A percentile compares a stretch with the other conserved stretches of the same genome.
These are phyloP conservation scores for Kazachstania sp. DNA, from an alignment of 1,139 yeast genomes.

Conservation along the genomic window DNA sequence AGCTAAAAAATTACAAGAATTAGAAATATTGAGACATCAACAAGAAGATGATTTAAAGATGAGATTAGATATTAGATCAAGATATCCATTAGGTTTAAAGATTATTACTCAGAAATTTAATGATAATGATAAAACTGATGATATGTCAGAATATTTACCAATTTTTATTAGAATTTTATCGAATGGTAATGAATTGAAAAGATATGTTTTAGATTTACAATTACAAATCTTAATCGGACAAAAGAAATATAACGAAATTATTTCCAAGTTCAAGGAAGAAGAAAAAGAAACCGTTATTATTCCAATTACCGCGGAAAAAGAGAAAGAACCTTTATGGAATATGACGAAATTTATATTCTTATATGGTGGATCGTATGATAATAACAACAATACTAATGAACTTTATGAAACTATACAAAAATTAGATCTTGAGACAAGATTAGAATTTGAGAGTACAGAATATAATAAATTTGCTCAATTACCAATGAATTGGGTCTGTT, in stretches of 20 bases:
- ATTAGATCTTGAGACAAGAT: slow-evolving; percentile 12
- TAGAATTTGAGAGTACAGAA: slow-evolving; percentile 36
- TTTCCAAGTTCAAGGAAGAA: slow-evolving; percentile 6
- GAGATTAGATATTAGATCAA: slow-evolving; percentile 39
- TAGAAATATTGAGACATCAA: slow-evolving; percentile 33
- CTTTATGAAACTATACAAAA: slow-evolving; percentile 10
- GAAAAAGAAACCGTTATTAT: too few species aligned
- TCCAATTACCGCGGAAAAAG: background rate
- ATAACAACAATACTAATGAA: slow-evolving; percentile 13
- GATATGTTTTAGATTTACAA: slow-evolving; percentile 59
- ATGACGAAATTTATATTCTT: slow-evolving; percentile 23
- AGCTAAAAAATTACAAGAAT: slow-evolving; percentile 32
- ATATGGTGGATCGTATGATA: slow-evolving; percentile 20
- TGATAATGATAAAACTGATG: too few species aligned
- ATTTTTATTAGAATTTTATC: slow-evolving; percentile 37
- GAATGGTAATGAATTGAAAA: slow-evolving; percentile 16
- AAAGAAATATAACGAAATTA: slow-evolving; percentile 1
- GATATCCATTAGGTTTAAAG: slow-evolving; percentile 60
- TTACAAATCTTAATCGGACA: slow-evolving; percentile 42
- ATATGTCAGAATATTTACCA: slow-evolving; percentile 40
- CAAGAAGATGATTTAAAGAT: slow-evolving; percentile 37
- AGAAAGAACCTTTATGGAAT: slow-evolving; percentile 24
- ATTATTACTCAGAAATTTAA: slow-evolving; percentile 38
- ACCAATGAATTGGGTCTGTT: slow-evolving; percentile 43
- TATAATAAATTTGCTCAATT: slow-evolving; percentile 40